These are phyloP conservation scores for Mucor saturninus DNA, from an alignment of 371 early-diverging fungal species.

Conservation along the genomic window DNA sequence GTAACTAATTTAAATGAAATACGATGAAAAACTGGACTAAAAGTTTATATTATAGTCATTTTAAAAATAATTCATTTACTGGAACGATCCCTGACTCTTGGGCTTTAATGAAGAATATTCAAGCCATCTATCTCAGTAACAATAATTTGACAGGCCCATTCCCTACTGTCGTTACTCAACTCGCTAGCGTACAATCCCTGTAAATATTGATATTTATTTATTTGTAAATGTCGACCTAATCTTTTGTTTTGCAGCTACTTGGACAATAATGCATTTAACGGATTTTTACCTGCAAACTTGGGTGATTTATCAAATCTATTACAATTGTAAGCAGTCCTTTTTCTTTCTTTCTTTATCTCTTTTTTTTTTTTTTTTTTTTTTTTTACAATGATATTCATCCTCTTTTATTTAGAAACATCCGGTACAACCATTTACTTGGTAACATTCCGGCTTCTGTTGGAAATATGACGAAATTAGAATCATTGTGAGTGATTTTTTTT, in stretches of 20 bases:
- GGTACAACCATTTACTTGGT: conserved; percentile 41
- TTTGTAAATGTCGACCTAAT: neutral
- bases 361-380: neutral
- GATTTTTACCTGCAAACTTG: conserved; percentile 32
- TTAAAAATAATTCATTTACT: conserved; percentile 48
- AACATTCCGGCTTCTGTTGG: conserved; percentile 42
- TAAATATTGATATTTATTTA: conserved; percentile 16
- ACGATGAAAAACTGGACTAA: neutral
- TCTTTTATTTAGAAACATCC: conserved; percentile 34
- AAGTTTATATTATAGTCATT: conserved; percentile 34
- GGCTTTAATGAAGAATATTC: conserved; percentile 23
- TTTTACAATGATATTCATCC: neutral
- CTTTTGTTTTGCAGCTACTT: conserved; percentile 19
- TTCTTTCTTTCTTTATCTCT: too few species aligned
- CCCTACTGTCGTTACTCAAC: conserved; percentile 29
- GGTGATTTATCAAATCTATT: conserved; percentile 26
- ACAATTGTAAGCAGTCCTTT: conserved; percentile 30
- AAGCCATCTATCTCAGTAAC: conserved; percentile 42
- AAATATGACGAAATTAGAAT: conserved; percentile 35
- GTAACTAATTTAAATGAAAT: conserved; percentile 22
- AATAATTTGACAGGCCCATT: conserved; percentile 45
- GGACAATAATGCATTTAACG: conserved; percentile 42
- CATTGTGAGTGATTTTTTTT: conserved; percentile 34
- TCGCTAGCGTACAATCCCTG: conserved; percentile 29
- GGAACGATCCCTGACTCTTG: conserved; percentile 47